Evolutionary conservation across 31 red algal genomes (phyloP).

Genomic region (Bonnemaisonia californica): DNA sequence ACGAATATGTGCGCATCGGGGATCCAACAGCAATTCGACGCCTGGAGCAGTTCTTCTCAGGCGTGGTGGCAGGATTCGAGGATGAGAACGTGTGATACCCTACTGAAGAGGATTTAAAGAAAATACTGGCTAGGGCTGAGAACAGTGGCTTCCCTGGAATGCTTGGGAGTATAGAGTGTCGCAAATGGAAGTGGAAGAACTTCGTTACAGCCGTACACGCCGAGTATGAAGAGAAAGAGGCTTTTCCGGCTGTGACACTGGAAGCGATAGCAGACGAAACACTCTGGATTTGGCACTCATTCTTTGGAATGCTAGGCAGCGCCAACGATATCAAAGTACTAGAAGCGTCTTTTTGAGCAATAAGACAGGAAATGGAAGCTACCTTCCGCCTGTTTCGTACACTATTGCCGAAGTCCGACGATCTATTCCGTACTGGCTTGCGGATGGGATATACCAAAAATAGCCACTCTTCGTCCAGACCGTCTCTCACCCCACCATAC

Average conservation of each 20-base stretch:
- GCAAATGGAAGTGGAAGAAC: slow-evolving; percentile 28
- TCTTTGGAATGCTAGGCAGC: slow-evolving; percentile 31
- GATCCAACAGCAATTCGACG: not conserved
- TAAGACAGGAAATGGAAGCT: slow-evolving; percentile 11
- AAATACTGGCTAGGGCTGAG: not conserved
- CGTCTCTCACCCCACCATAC: not conserved
- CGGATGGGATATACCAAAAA: slow-evolving; percentile 29
- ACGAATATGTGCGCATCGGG: slow-evolving; percentile 9
- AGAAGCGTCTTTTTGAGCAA: not conserved
- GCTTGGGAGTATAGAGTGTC: slow-evolving; percentile 20
- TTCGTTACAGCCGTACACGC: slow-evolving; percentile 2
- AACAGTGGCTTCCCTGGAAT: slow-evolving; percentile 16
- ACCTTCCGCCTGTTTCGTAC: not conserved
- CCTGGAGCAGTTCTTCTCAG: not conserved
- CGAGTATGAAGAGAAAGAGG: slow-evolving; percentile 10
- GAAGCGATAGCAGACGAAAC: slow-evolving; percentile 30
- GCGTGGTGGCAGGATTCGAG: not conserved
- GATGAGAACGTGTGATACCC: slow-evolving; percentile 6
- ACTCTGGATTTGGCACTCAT: slow-evolving; percentile 44
- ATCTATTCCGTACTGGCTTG: too few species aligned
- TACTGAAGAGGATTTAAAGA: not conserved
- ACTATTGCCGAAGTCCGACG: not conserved
- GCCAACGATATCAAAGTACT: slow-evolving; percentile 34
- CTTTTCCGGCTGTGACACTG: not conserved
- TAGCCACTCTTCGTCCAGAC: slow-evolving; percentile 23